phyloP scores from a whole-genome alignment of 768 basidiomycete species.

The Pisolithus marmoratus region DNA sequence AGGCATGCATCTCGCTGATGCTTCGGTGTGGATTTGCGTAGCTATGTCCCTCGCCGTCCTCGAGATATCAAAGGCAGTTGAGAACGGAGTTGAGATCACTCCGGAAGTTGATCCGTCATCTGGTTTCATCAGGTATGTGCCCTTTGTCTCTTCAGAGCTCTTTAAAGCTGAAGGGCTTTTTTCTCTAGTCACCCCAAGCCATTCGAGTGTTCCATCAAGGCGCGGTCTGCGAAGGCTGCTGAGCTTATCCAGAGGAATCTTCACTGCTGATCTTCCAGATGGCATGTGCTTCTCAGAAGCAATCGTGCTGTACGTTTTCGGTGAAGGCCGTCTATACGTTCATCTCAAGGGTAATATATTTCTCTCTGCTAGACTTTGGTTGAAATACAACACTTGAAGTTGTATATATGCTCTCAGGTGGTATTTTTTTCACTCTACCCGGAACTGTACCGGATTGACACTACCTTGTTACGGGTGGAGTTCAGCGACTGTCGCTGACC shows the following conservation, averaged over 20 bases:
- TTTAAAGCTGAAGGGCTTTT: not conserved
- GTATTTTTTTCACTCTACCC: too few species aligned
- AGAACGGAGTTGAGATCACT: slow-evolving; percentile 36
- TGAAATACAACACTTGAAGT: too few species aligned
- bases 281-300: too few species aligned
- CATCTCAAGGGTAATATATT: too few species aligned
- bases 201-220: slow-evolving; percentile 15
- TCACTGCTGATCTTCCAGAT: not conserved
- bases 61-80: slow-evolving; percentile 33
- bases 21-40: slow-evolving; percentile 34
- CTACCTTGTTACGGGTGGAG: too few species aligned
- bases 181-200: slow-evolving; percentile 14
- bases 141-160: too few species aligned
- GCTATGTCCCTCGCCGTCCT: slow-evolving; percentile 38
- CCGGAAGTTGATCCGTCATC: slow-evolving; percentile 47
- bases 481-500: too few species aligned
- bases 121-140: slow-evolving; percentile 47
- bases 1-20: slow-evolving; percentile 41
- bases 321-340: too few species aligned
- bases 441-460: too few species aligned
- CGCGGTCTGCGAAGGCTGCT: slow-evolving; percentile 17
- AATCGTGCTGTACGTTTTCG: too few species aligned
- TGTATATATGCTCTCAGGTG: too few species aligned
- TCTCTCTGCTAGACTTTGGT: too few species aligned
- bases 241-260: slow-evolving; percentile 22